phyloP scores from a whole-genome alignment of 2,329 filamentous ascomycete species.

The Meredithiella fracta region DNA sequence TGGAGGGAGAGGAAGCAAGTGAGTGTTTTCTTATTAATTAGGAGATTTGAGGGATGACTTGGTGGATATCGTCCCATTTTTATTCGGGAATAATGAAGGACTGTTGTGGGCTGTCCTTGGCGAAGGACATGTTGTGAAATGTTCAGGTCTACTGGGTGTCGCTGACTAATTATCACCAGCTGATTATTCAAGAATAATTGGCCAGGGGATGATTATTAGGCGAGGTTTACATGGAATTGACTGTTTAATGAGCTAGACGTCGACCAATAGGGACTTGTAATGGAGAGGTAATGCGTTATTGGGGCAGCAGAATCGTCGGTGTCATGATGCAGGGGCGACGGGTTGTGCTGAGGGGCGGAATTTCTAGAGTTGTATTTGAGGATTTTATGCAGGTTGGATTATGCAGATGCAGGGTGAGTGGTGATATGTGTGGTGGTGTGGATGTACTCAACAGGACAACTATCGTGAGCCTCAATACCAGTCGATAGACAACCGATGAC shows the following conservation, averaged over 20 bases:
- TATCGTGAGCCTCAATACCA: too few species aligned
- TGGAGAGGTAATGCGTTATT: not conserved
- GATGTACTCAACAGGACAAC: too few species aligned
- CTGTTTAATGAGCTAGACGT: not conserved
- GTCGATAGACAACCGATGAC: too few species aligned
- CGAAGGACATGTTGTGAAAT: not conserved
- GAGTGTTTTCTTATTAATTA: too few species aligned
- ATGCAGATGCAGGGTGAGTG: too few species aligned
- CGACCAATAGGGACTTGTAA: not conserved
- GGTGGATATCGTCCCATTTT: too few species aligned
- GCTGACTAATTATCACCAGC: not conserved
- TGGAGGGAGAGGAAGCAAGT: not conserved
- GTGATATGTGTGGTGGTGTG: too few species aligned
- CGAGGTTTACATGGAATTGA: too few species aligned
- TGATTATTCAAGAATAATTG: not conserved
- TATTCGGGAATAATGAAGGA: too few species aligned
- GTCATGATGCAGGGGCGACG: not conserved
- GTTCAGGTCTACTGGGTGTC: not conserved
- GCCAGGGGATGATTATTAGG: too few species aligned
- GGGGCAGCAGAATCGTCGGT: not conserved
- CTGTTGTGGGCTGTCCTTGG: too few species aligned
- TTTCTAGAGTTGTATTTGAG: not conserved
- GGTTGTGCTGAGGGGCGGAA: not conserved
- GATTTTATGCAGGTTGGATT: not conserved
- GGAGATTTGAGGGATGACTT: too few species aligned